Evolutionary conservation across 2,329 filamentous ascomycete species (phyloP).

Genomic region (Alternaria triticina): DNA sequence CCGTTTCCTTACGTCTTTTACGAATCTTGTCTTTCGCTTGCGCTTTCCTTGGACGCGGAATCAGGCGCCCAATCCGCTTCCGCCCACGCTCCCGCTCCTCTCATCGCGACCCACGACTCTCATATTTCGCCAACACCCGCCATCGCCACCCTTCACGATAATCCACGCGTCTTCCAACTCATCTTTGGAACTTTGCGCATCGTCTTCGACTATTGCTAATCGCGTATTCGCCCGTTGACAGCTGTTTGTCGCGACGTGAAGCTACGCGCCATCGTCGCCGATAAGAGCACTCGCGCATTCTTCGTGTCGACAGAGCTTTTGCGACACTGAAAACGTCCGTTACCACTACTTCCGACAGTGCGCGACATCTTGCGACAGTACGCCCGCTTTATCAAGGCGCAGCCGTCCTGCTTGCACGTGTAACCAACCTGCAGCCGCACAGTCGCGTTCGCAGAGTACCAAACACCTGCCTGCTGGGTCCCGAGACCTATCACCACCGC

Average conservation of each 20-base stretch:
- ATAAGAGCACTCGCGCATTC: constrained; percentile 22
- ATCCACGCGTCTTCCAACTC: constrained; percentile 12
- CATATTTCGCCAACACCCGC: constrained; percentile 11
- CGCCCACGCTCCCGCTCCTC: constrained; percentile 25
- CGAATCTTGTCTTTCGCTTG: constrained; percentile 15
- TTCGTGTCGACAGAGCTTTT: constrained; percentile 25
- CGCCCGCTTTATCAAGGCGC: constrained; percentile 25
- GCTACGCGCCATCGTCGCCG: constrained; percentile 29
- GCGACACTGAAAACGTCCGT: constrained; percentile 19
- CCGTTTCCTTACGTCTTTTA: constrained; percentile 33
- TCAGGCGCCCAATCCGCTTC: constrained; percentile 26
- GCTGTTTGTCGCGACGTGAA: constrained; percentile 17
- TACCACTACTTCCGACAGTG: constrained; percentile 18
- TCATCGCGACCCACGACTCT: constrained; percentile 23
- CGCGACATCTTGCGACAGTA: constrained; percentile 29
- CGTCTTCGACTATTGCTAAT: constrained; percentile 9
- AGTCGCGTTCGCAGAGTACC: constrained; percentile 44
- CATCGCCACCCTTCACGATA: constrained; percentile 9
- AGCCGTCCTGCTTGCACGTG: constrained; percentile 36
- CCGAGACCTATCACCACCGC: constrained; percentile 27
- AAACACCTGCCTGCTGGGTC: constrained; percentile 40
- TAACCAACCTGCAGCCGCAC: constrained; percentile 42
- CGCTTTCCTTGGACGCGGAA: constrained; percentile 24
- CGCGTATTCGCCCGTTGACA: constrained; percentile 13
- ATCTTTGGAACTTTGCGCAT: constrained; percentile 10